Evolutionary conservation across 2,329 filamentous ascomycete genomes (phyloP).

Genomic region (Coniella lustricola): DNA sequence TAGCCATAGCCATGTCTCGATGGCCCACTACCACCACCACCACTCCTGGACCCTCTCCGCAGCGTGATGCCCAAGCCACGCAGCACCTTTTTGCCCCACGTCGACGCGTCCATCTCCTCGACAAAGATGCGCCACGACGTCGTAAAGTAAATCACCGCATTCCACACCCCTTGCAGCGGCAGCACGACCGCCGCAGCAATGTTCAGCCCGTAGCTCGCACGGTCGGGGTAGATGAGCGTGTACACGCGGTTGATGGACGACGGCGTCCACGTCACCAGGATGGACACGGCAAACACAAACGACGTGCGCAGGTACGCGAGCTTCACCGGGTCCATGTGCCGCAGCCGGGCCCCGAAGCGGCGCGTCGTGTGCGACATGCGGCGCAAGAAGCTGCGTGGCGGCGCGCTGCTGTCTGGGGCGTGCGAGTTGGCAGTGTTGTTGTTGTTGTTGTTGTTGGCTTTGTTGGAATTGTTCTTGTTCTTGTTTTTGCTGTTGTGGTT

Average conservation of each 20-base stretch:
- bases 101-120: conserved; percentile 14
- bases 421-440: too few relatives aligned
- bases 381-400: conserved; percentile 10
- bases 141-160: conserved; percentile 67
- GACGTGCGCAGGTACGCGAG: conserved; percentile 54
- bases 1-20: too few relatives aligned
- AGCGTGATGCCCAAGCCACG: background rate
- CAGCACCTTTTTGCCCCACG: background rate
- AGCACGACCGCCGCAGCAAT: conserved; percentile 64
- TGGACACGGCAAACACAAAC: conserved; percentile 54
- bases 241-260: conserved; percentile 71
- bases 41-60: too few relatives aligned
- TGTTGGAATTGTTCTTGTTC: too few relatives aligned
- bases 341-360: conserved; percentile 27
- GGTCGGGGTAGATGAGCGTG: conserved; percentile 49
- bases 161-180: conserved; percentile 75
- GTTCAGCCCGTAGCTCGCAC: conserved; percentile 57
- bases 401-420: too few relatives aligned
- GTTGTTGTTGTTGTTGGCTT: too few relatives aligned
- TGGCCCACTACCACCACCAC: too few relatives aligned
- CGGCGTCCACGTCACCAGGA: conserved; percentile 56
- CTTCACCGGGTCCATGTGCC: conserved; percentile 49
- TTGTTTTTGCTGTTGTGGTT: too few relatives aligned
- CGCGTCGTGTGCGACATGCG: conserved; percentile 5
- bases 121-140: conserved; percentile 45